phyloP scores from a whole-genome alignment of 2,329 filamentous ascomycete genomes.

The Aotearoamyces nothofagi region DNA sequence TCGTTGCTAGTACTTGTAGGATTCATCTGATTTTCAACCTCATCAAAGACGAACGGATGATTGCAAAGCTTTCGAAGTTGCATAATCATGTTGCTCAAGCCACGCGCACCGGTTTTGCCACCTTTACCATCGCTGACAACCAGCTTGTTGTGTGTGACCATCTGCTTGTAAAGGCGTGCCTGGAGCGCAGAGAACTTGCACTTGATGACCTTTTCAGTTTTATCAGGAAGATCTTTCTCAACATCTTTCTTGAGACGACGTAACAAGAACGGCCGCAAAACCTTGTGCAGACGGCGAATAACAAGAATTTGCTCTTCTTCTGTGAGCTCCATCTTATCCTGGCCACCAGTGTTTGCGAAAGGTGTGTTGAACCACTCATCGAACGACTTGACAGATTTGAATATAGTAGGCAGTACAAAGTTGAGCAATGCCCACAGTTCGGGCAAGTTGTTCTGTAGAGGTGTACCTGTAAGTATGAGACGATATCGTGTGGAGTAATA shows the following conservation, averaged over 20 bases:
- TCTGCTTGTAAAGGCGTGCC: constrained; percentile 89
- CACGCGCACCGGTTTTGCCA: constrained; percentile 84
- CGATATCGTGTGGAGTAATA: constrained; percentile 94
- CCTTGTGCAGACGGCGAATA: constrained; percentile 96
- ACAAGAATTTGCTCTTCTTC: constrained; percentile 99
- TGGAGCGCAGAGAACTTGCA: constrained; percentile 95
- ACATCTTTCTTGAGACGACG: constrained; percentile 99
- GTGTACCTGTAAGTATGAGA: constrained; percentile 92
- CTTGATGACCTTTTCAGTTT: constrained; percentile 98
- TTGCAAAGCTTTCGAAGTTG: constrained; percentile 97
- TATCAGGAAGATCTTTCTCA: constrained; percentile 96
- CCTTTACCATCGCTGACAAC: constrained; percentile 91
- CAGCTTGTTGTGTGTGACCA: constrained; percentile 89
- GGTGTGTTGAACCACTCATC: constrained; percentile 99
- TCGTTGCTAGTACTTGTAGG: constrained; percentile 80
- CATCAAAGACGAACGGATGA: constrained; percentile 96
- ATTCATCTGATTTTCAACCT: constrained; percentile 97
- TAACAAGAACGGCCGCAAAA: constrained; percentile 89
- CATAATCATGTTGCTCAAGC: constrained; percentile 99
- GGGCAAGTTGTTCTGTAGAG: constrained; percentile 89
- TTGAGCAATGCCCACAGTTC: constrained; percentile 98
- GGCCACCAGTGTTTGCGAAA: constrained; percentile 92
- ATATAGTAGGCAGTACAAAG: constrained; percentile 94
- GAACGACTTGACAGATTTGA: constrained; percentile 97
- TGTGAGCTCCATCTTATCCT: constrained; percentile 96